These are phyloP conservation scores for Kwoniella shivajii DNA, from an alignment of 1,284 basidiomycete species.

Conservation along the genomic window DNA sequence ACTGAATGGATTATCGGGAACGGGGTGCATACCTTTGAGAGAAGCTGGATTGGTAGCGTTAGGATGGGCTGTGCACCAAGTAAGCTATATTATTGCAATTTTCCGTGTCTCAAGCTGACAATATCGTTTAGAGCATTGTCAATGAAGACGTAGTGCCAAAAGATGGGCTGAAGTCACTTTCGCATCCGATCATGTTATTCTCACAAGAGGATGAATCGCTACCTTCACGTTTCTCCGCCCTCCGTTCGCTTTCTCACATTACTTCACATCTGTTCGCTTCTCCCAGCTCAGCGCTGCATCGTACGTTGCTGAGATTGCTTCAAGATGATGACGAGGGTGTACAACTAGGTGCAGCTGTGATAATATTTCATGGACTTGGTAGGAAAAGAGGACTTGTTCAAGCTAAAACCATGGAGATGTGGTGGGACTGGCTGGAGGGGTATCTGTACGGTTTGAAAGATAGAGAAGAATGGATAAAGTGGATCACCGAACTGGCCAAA, in stretches of 20 bases:
- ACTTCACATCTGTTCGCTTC: slow-evolving; percentile 12
- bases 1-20: background rate
- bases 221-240: slow-evolving; percentile 31
- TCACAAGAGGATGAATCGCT: slow-evolving; percentile 36
- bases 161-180: background rate
- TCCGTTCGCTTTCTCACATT: slow-evolving; percentile 27
- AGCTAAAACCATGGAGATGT: slow-evolving; percentile 30
- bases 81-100: slow-evolving; percentile 8
- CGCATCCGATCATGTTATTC: background rate
- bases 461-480: slow-evolving; percentile 26
- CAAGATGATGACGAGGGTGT: slow-evolving; percentile 51
- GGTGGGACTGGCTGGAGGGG: slow-evolving; percentile 36
- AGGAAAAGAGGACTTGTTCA: slow-evolving; percentile 22
- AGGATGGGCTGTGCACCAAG: slow-evolving; percentile 25
- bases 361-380: slow-evolving; percentile 32
- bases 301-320: slow-evolving; percentile 33
- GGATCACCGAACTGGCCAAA: slow-evolving; percentile 22
- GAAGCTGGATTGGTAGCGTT: slow-evolving; percentile 43
- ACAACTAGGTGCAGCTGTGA: slow-evolving; percentile 28
- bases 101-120: background rate
- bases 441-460: background rate
- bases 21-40: slow-evolving; percentile 36
- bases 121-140: background rate
- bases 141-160: background rate
- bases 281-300: slow-evolving; percentile 18